A percentile compares a stretch with the other conserved stretches of the same genome.
phyloP scores from a whole-genome alignment of 768 basidiomycete species.

The Rhizopogon vulgaris region DNA sequence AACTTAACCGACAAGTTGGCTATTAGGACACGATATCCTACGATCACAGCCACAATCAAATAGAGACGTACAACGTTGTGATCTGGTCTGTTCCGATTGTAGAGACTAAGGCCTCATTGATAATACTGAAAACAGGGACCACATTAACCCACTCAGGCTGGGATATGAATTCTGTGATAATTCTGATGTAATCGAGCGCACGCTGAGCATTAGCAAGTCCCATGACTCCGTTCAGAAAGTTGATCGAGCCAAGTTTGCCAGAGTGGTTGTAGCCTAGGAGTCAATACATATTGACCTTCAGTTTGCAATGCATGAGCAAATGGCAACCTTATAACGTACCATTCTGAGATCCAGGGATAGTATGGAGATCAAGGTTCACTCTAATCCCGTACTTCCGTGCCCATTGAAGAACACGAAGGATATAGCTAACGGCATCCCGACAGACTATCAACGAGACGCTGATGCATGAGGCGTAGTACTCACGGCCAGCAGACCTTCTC shows the following conservation, averaged over 20 bases:
- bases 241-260: constrained; percentile 56
- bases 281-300: not conserved
- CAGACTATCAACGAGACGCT: not conserved
- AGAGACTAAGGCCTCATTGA: constrained; percentile 53
- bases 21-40: not conserved
- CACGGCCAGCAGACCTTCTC: constrained; percentile 70
- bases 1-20: constrained; percentile 29
- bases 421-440: constrained; percentile 41
- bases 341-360: constrained; percentile 76
- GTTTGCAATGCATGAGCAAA: not conserved
- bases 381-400: constrained; percentile 87
- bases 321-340: constrained; percentile 29
- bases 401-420: constrained; percentile 73
- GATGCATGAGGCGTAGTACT: constrained; percentile 13
- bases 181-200: constrained; percentile 68
- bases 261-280: constrained; percentile 49
- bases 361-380: constrained; percentile 74
- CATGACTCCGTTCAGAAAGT: constrained; percentile 69
- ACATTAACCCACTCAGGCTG: constrained; percentile 68
- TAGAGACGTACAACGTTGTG: constrained; percentile 49
- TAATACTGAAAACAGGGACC: constrained; percentile 52
- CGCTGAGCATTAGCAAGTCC: constrained; percentile 83
- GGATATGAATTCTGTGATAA: constrained; percentile 74
- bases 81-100: constrained; percentile 50
- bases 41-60: not conserved